Percentiles rank a stretch among this genome's conserved stretches.
Evolutionary conservation across 140 eudicot species (phyloP).

Genomic region (Stevia rebaudiana): DNA sequence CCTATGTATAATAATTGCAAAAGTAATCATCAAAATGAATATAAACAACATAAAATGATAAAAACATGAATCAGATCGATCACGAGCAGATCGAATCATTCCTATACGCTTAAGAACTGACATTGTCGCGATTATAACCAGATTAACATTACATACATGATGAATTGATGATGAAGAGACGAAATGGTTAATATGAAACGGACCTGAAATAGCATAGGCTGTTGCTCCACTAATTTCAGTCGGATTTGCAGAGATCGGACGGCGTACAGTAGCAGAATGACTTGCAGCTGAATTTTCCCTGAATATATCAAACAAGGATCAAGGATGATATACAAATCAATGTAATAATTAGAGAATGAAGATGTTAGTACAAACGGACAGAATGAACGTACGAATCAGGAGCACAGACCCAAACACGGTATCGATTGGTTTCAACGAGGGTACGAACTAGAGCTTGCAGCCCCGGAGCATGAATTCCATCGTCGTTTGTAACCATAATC

Average conservation of each 20-base stretch:
- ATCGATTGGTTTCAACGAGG: slow-evolving; percentile 58
- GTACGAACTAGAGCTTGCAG: slow-evolving; percentile 63
- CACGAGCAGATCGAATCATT: no score
- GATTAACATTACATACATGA: not conserved
- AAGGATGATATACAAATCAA: no score
- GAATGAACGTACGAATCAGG: slow-evolving; percentile 68
- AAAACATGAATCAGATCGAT: no score
- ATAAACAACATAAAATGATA: no score
- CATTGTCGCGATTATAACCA: not conserved
- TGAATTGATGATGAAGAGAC: no score
- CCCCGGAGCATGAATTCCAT: slow-evolving; percentile 81
- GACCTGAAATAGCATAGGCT: slow-evolving; percentile 85
- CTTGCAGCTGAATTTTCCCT: slow-evolving; percentile 93
- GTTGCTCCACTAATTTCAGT: slow-evolving; percentile 71
- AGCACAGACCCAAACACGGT: slow-evolving; percentile 66
- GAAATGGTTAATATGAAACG: slow-evolving; percentile 21
- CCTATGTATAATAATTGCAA: slow-evolving; percentile 35
- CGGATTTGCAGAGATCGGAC: slow-evolving; percentile 48
- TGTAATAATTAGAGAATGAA: not conserved
- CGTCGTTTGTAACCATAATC: slow-evolving; percentile 87
- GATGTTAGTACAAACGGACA: no score
- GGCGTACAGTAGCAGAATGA: slow-evolving; percentile 63
- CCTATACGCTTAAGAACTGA: no score
- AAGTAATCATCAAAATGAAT: not conserved
- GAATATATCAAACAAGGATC: slow-evolving; percentile 5